Evolutionary conservation across 176 grass and related monocot genomes (phyloP).

Genomic region (Zea luxurians): DNA sequence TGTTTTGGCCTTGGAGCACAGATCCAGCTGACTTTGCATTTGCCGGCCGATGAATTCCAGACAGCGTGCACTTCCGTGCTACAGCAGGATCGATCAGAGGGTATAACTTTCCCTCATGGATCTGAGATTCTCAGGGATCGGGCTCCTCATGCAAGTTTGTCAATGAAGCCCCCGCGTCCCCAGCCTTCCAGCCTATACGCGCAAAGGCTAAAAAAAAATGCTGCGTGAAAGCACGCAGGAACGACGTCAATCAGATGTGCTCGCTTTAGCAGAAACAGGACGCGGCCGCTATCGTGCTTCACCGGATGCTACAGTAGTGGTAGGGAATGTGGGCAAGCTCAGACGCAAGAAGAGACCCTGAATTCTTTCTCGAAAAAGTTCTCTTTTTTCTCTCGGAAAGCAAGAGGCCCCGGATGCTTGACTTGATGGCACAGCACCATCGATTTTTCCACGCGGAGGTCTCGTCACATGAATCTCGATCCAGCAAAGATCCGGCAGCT

Average conservation of each 20-base stretch:
- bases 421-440: background rate
- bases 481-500: constrained; percentile 35
- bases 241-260: background rate
- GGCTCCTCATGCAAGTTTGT: constrained; percentile 21
- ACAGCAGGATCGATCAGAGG: background rate
- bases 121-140: background rate
- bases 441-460: background rate
- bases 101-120: background rate
- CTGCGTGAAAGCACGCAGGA: constrained; percentile 5
- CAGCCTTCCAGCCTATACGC: background rate
- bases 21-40: no score
- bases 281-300: no score
- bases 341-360: no score
- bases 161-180: constrained; percentile 2
- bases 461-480: constrained; percentile 4
- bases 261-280: background rate
- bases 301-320: no score
- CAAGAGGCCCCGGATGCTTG: background rate
- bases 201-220: constrained; percentile 33
- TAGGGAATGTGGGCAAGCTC: no score
- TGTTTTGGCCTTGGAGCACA: no score
- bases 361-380: no score
- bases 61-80: background rate
- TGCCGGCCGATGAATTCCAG: no score
- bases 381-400: no score